Evolutionary conservation across 2,329 filamentous ascomycete species (phyloP).

Genomic region (Colletotrichum paranaense): DNA sequence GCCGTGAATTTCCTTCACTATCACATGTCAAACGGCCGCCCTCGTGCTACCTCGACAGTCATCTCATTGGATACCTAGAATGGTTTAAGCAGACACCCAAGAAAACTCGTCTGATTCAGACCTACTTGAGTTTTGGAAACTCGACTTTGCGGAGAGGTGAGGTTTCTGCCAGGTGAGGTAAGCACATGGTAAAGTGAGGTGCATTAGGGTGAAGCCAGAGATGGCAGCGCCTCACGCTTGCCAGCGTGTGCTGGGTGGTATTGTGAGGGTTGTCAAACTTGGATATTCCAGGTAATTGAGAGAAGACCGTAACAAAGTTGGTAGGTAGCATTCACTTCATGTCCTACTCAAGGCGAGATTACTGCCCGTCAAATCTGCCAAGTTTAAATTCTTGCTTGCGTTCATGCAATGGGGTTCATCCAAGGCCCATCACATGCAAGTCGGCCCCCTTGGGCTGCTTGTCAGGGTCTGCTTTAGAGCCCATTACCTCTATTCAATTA

Average conservation of each 20-base stretch:
- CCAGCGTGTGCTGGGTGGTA: neutral
- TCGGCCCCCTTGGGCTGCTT: no score
- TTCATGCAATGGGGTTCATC: no score
- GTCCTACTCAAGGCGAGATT: neutral
- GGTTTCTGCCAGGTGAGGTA: neutral
- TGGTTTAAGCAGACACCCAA: neutral
- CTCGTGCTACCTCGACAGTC: neutral
- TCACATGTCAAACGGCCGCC: conserved; percentile 6
- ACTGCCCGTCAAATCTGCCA: neutral
- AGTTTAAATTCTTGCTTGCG: no score
- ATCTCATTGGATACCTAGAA: neutral
- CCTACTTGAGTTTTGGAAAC: neutral
- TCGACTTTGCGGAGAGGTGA: neutral
- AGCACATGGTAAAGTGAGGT: neutral
- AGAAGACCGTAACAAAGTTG: neutral
- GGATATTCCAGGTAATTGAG: neutral
- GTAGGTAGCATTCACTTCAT: neutral
- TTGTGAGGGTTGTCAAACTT: neutral
- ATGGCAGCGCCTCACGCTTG: neutral
- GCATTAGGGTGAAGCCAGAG: neutral
- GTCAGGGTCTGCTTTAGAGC: no score
- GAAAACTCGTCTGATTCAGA: neutral
- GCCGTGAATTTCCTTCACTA: neutral
- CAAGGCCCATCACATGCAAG: neutral
- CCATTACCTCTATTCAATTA: no score